Base-by-base conservation (phyloP, 495 filamentous ascomycete genomes). In the Penicillium flavigenum region DNA sequence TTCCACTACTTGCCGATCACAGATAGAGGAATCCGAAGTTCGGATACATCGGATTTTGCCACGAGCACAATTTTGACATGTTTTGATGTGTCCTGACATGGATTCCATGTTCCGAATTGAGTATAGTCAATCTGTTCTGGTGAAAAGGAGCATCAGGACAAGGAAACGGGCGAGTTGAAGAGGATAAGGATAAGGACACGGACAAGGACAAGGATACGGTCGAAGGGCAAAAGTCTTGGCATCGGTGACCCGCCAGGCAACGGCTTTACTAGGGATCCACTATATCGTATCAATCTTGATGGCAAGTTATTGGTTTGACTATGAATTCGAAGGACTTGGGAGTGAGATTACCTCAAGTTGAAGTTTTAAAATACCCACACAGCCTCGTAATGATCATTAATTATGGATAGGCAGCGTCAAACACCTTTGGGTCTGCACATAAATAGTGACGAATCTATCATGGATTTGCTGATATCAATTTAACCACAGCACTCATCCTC, bases 41-140 rank as follows among this genome's bases (percentile, higher is more conserved):
- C 31, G 31, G 31, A 50, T 36, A 31, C 47, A 50, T 50, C 47
- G 31, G 47, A 50, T 50, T 50, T 50, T 50, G 12, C 47, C 47
- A 17, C 17, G 47, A 50, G 47, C 47, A 29, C 47, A 50, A 7
- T 50, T 38, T 50, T 50, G 27, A 20, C 47, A 50, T 0, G 47
- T 50, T 50, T 36, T 50, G 19, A 50, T 31, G 31, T 50, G 29
- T 36, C 31, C 47, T 14, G 34, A n/a, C 31, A 5, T 50, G 38
- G 47, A 24, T 20, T 6, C 17, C 47, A 50, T 50, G 2, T 11
- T 50, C 47, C 47, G 5, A 50, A 36, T 50, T 31, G 8, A 49
- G 47, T 50, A 50, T 47, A 31, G 17, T 14, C 47, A n/a, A 34
- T 19, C 26, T 36, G 3, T 19, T 27, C 10, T 38, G 17, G 14